Conservation (phyloP, 108 stramenopile genomes). For the Conticribra weissflogii region DNA sequence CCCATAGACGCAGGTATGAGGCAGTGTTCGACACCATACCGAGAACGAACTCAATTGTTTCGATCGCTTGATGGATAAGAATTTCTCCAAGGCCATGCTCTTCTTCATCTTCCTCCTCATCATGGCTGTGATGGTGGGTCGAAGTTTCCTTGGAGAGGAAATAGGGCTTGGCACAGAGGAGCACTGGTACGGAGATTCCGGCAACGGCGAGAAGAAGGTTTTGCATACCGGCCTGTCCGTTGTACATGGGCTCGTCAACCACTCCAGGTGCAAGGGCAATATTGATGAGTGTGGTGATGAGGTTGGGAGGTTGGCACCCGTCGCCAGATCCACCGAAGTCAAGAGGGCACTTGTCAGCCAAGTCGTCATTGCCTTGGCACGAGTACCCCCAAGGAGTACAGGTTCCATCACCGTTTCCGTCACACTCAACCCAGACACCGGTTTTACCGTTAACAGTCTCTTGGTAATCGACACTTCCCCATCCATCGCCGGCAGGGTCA, state of each 20-base stretch:
- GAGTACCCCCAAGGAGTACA: slow-evolving; percentile 86
- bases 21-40: slow-evolving; percentile 99
- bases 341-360: slow-evolving; percentile 83
- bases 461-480: slow-evolving; percentile 74
- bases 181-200: slow-evolving; percentile 89
- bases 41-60: slow-evolving; percentile 99
- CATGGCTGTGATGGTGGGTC: slow-evolving; percentile 62
- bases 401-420: slow-evolving; percentile 57
- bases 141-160: slow-evolving; percentile 68
- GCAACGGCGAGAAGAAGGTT: slow-evolving; percentile 89
- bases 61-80: slow-evolving; percentile 96
- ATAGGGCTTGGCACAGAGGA: slow-evolving; percentile 94
- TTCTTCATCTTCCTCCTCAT: slow-evolving; percentile 73
- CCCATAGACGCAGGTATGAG: slow-evolving; percentile 99
- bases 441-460: slow-evolving; percentile 29
- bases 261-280: slow-evolving; percentile 95
- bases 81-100: slow-evolving; percentile 92
- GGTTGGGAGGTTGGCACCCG: slow-evolving; percentile 97
- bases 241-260: slow-evolving; percentile 96
- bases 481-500: slow-evolving; percentile 67
- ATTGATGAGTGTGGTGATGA: slow-evolving; percentile 97
- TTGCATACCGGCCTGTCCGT: slow-evolving; percentile 88
- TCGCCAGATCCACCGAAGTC: slow-evolving; percentile 93
- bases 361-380: slow-evolving; percentile 65
- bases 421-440: slow-evolving; percentile 75